Conservation (phyloP, 164 flowering plant species). For the Umbellularia californica region DNA sequence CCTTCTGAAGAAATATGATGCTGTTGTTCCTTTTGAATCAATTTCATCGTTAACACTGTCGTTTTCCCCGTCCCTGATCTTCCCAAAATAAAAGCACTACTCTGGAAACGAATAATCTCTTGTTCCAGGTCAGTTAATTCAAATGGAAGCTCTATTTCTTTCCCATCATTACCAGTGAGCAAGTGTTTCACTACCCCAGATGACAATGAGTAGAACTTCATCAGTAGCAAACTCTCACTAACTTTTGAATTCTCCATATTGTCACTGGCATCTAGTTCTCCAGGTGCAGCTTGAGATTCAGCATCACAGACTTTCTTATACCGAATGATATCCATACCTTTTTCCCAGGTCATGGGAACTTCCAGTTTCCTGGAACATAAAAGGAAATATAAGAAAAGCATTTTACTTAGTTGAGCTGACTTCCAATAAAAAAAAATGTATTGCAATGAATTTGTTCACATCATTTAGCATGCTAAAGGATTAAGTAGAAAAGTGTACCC, state of each 20-base stretch:
- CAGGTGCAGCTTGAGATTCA: conserved; percentile 8
- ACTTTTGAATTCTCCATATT: conserved; percentile 66
- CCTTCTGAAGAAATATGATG: conserved; percentile 35
- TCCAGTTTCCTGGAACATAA: conserved; percentile 40
- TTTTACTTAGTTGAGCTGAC: no score
- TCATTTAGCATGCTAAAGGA: background rate
- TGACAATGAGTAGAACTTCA: conserved; percentile 82
- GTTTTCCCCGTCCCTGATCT: conserved; percentile 93
- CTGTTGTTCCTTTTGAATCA: conserved; percentile 47
- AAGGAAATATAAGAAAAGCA: background rate
- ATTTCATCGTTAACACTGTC: conserved; percentile 67
- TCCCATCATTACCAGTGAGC: conserved; percentile 51
- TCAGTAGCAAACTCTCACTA: conserved; percentile 62
- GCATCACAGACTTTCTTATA: conserved; percentile 19
- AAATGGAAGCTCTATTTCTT: conserved; percentile 74
- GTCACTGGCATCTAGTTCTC: conserved; percentile 22
- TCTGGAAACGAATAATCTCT: conserved; percentile 47
- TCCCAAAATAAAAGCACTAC: conserved; percentile 65
- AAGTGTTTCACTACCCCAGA: conserved; percentile 47
- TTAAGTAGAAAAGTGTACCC: conserved; percentile 43
- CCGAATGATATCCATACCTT: conserved; percentile 27
- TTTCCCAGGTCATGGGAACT: conserved; percentile 63
- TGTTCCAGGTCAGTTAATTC: conserved; percentile 63
- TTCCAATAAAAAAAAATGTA: no score
- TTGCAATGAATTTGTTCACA: background rate